Conservation (phyloP, 306 rosid genomes). For the Hippophae tibetana region DNA sequence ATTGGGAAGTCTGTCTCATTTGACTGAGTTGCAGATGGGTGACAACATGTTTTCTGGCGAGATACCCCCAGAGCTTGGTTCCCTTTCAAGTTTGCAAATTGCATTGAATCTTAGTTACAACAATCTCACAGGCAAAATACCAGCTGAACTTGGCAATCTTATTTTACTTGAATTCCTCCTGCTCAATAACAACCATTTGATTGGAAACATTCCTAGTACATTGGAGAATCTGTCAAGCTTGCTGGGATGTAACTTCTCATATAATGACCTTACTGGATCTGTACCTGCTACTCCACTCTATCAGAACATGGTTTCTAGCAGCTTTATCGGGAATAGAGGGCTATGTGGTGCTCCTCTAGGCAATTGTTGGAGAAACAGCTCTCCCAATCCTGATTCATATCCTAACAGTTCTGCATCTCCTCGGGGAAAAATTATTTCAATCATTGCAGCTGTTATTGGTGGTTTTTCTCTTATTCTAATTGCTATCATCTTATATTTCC, state of each 20-base stretch:
- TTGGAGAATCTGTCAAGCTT: conserved; percentile 67
- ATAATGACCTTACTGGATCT: conserved; percentile 75
- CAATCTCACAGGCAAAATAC: conserved; percentile 64
- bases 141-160: conserved; percentile 61
- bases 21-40: conserved; percentile 80
- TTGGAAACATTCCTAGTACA: conserved; percentile 69
- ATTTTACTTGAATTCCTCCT: conserved; percentile 52
- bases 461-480: conserved; percentile 85
- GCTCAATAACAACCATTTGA: conserved; percentile 80
- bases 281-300: conserved; percentile 58
- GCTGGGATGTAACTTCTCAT: conserved; percentile 80
- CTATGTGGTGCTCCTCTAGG: conserved; percentile 76
- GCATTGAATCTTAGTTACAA: conserved; percentile 85
- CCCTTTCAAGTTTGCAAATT: conserved; percentile 75
- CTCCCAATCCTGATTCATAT: conserved; percentile 26
- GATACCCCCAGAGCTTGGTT: conserved; percentile 73
- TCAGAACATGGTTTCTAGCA: conserved; percentile 54
- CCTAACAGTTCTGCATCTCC: conserved; percentile 15
- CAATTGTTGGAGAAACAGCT: conserved; percentile 35
- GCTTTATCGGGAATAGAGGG: conserved; percentile 58
- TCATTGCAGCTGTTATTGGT: conserved; percentile 59
- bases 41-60: conserved; percentile 63
- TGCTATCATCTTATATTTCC: conserved; percentile 47
- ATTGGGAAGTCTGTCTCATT: conserved; percentile 58
- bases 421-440: conserved; percentile 50